phyloP scores from a whole-genome alignment of 495 filamentous ascomycete genomes.

The Monascus purpureus region DNA sequence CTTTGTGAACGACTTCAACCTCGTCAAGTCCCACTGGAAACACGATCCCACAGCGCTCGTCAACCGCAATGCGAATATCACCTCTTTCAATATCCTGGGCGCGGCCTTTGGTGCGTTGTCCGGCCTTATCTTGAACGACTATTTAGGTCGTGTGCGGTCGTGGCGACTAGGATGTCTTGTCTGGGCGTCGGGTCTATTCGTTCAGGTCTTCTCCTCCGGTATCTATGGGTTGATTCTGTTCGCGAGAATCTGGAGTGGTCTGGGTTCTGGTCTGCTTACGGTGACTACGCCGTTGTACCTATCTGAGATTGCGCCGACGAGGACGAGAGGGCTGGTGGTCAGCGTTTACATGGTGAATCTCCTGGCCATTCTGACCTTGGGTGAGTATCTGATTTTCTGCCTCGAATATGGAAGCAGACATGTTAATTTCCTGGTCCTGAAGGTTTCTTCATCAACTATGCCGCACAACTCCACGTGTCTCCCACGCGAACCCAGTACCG shows the following conservation, averaged over 20 bases:
- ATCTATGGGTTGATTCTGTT: conserved; percentile 32
- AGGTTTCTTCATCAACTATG: conserved; percentile 38
- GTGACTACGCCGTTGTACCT: conserved; percentile 36
- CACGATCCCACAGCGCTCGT: conserved; percentile 21
- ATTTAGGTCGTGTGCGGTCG: conserved; percentile 22
- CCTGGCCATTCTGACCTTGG: conserved; percentile 21
- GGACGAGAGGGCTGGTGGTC: conserved; percentile 34
- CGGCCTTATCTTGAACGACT: conserved; percentile 26
- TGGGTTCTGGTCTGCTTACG: conserved; percentile 35
- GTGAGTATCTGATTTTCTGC: conserved; percentile 18
- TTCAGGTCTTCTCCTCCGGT: conserved; percentile 30
- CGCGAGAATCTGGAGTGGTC: conserved; percentile 27
- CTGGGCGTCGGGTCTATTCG: conserved; percentile 27
- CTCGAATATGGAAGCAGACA: neutral
- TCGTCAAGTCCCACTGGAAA: conserved; percentile 20
- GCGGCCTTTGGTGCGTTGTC: conserved; percentile 28
- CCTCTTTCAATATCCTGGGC: conserved; percentile 30
- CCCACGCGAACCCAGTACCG: conserved; percentile 27
- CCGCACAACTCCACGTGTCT: conserved; percentile 24
- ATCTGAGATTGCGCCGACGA: conserved; percentile 35
- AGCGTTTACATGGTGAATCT: conserved; percentile 37
- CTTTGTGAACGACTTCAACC: conserved; percentile 27
- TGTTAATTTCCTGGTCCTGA: neutral
- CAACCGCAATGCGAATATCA: conserved; percentile 31
- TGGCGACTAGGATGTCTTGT: conserved; percentile 27